Evolutionary conservation across 768 basidiomycete genomes (phyloP), one percentile per base, ranked within the genome.

Genomic region (Mycena epipterygia): DNA sequence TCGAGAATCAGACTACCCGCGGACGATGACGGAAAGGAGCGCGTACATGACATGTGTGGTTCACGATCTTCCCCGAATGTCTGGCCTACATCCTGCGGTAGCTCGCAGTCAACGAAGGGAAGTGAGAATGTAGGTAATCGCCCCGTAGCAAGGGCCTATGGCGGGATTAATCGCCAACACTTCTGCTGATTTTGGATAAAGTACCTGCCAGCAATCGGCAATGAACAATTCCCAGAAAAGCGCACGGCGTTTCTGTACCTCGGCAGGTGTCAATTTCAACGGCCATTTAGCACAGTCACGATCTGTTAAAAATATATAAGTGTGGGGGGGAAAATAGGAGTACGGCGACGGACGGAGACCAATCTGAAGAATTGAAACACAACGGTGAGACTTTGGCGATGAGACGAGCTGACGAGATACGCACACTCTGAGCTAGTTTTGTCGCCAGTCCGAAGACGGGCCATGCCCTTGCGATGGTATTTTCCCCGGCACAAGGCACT

Each of bases 201-300:
- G 19, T 68, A 91, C 92, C 86, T 91, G 90, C 90, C 91, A 93
- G 69, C 89, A 89, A 76, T 93, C 91, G 0, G 91, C 90, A 71
- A 92, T 90, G 73, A 91, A 92, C 32, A 93, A 68, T 68, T 93
- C 91, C 92, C 92, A 93, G 73, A 93, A 93, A 25, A 93, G 77
- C 1, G 89, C 87, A 33, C 91, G 86, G 5, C 92, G 87, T 77
- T 92, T 92, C 80, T 93, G 91, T 6, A 92, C 89, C 74, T 91
- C 91, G 2, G 85, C 83, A 4, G 86, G 85, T 6, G n/a, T n/a
- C n/a, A n/a, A n/a, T n/a, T 87, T 72, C 23, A 93, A 78, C 41
- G 88, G 87, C 90, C 91, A 93, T 33, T 91, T 85, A 6, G 91
- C 91, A 76, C 90, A 90, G 75, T 93, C 91, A 12, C 91, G 90